Base-by-base conservation (phyloP, 164 flowering plant species). In the Pachysandra terminalis region DNA sequence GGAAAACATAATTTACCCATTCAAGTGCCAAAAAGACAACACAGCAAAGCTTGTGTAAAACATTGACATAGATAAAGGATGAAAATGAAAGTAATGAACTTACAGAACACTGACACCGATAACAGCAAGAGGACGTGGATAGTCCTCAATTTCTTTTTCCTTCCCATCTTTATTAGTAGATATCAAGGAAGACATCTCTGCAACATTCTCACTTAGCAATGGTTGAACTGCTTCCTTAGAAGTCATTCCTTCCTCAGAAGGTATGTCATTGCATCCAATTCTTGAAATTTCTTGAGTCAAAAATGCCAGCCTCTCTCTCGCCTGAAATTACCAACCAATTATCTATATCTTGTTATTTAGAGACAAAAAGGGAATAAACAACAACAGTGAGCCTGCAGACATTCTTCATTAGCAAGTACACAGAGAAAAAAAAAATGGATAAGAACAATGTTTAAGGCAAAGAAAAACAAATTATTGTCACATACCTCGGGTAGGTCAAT, bases 51-150 rank as follows among this genome's bases (percentile, higher is more conserved):
- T 19, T 3, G 23, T 17, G 26, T 14, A 22, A 28, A 2, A 21
- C 2, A 28, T 35, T n/a, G 0, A 48, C 12, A 76, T 15, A 14
- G 21, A n/a, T 7, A 27, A 26, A 26, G 15, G 52, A 48, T 56
- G 32, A 26, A 40, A 66, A 26, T 41, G 22, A 52, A 56, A 13
- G 19, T 1, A 24, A 65, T 40, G 64, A 52, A 83, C 97, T 89
- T 85, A 95, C 99, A 90, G 71, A 24, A 90, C 91, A 67, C 99
- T 93, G 51, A 83, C 98, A 45, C 95, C 94, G 22, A 93, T 85
- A 77, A 95, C 96, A 55, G 99, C 87, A 49, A 85, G 86, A 37
- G 99, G 97, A 0, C 81, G 82, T 54, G 98, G 93, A 78, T 86
- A 89, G 56, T 90, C 98, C 74, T 89, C 96, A 72, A 92, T 81